phyloP scores from a whole-genome alignment of 2,329 filamentous ascomycete species.

The Seiridium unicorne region DNA sequence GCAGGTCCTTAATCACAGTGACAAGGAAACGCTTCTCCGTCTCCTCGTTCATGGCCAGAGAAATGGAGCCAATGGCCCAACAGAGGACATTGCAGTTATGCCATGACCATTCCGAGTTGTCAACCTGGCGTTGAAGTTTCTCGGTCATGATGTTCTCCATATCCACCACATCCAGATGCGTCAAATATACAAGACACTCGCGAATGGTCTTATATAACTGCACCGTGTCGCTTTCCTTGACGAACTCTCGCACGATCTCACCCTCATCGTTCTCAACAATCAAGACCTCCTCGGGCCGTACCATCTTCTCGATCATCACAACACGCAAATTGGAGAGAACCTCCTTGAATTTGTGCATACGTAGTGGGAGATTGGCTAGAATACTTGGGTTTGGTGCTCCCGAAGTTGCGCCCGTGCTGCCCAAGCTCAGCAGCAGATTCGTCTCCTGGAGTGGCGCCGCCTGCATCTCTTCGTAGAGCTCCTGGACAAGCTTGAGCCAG shows the following conservation, averaged over 20 bases:
- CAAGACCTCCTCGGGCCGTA: slow-evolving; percentile 92
- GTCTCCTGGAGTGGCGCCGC: slow-evolving; percentile 88
- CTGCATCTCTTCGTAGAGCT: slow-evolving; percentile 99
- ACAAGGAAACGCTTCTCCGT: slow-evolving; percentile 98
- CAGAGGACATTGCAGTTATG: slow-evolving; percentile 99
- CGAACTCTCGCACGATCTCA: slow-evolving; percentile 97
- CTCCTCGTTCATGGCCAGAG: slow-evolving; percentile 98
- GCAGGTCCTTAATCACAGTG: slow-evolving; percentile 96
- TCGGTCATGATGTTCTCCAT: slow-evolving; percentile 99
- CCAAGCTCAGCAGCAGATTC: slow-evolving; percentile 83
- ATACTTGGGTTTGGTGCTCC: slow-evolving; percentile 82
- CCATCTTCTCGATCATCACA: slow-evolving; percentile 99
- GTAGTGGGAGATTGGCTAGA: slow-evolving; percentile 86
- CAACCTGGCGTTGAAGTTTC: slow-evolving; percentile 92
- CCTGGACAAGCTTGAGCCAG: slow-evolving; percentile 97
- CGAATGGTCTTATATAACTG: slow-evolving; percentile 99
- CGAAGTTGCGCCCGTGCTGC: slow-evolving; percentile 68
- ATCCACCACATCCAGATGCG: slow-evolving; percentile 94
- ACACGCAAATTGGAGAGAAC: slow-evolving; percentile 90
- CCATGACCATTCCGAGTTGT: slow-evolving; percentile 97
- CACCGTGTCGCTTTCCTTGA: slow-evolving; percentile 98
- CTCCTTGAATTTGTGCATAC: slow-evolving; percentile 97
- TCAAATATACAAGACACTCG: slow-evolving; percentile 95
- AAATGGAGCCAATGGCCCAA: slow-evolving; percentile 99
- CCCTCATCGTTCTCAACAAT: slow-evolving; percentile 99